phyloP scores from a whole-genome alignment of 148 eudicot species.

The Persicaria tinctoria region DNA sequence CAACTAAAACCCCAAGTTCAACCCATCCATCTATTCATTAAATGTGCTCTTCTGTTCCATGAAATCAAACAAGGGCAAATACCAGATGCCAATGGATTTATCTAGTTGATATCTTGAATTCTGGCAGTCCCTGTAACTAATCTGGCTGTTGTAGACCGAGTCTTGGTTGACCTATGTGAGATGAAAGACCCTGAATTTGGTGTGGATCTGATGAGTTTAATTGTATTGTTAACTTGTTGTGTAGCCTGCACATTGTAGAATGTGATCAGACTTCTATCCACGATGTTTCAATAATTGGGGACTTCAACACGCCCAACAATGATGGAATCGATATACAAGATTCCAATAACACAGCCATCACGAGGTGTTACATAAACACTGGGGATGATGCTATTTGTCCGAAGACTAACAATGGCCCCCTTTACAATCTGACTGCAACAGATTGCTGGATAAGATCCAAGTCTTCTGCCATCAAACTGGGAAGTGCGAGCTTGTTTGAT shows the following conservation, averaged over 20 bases:
- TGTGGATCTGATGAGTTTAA: background rate
- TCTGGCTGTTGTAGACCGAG: background rate
- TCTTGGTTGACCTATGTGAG: background rate
- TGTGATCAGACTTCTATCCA: conserved; percentile 61
- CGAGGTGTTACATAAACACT: conserved; percentile 78
- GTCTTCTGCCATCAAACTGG: conserved; percentile 92
- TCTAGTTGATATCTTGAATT: background rate
- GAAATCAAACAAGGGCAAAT: background rate
- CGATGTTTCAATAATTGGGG: conserved; percentile 67
- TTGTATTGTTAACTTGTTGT: conserved; percentile 12
- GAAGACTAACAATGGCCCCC: conserved; percentile 65
- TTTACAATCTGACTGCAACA: conserved; percentile 81
- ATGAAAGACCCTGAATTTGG: background rate
- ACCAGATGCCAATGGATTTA: background rate
- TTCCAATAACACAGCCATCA: conserved; percentile 87
- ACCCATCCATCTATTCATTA: background rate
- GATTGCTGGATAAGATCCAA: conserved; percentile 87
- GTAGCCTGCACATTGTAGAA: conserved; percentile 83
- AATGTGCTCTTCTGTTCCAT: background rate
- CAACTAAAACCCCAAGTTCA: background rate
- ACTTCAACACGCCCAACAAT: conserved; percentile 84
- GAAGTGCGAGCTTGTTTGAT: conserved; percentile 78
- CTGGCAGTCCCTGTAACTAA: background rate
- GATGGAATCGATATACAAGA: conserved; percentile 94
- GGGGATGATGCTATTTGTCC: conserved; percentile 99